These are phyloP conservation scores for Rhododendron vialii DNA, from an alignment of 148 eudicot genomes.

Conservation along the genomic window DNA sequence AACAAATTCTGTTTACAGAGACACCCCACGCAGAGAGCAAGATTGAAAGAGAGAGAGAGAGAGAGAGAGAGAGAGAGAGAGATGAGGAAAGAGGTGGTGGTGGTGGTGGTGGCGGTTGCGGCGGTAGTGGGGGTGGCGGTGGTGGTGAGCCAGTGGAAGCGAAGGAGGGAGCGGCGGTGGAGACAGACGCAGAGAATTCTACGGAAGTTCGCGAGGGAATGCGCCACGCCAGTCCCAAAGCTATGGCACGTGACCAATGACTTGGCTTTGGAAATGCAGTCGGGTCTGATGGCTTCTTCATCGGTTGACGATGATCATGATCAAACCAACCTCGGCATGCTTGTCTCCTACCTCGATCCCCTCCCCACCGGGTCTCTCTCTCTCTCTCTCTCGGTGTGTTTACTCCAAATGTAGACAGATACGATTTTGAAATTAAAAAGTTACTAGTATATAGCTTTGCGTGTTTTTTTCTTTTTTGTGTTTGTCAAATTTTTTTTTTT, in stretches of 20 bases:
- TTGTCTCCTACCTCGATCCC: conserved; percentile 32
- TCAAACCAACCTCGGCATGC: conserved; percentile 20
- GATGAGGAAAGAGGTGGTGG: conserved; percentile 16
- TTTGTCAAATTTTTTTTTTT: too few species aligned
- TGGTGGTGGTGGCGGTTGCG: conserved; percentile 15
- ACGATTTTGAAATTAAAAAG: too few species aligned
- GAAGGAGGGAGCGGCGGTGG: conserved; percentile 27
- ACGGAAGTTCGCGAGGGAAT: conserved; percentile 45
- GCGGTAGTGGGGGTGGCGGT: conserved; percentile 22
- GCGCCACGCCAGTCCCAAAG: conserved; percentile 46
- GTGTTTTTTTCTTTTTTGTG: too few species aligned
- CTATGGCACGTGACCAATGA: conserved; percentile 43
- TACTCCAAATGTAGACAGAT: neutral
- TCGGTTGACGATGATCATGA: neutral
- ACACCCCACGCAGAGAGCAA: neutral
- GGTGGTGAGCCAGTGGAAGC: conserved; percentile 23
- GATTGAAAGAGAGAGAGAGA: conserved; percentile 12
- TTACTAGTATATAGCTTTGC: too few species aligned
- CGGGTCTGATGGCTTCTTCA: neutral
- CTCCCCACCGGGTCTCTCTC: conserved; percentile 47
- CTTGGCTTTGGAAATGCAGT: conserved; percentile 35
- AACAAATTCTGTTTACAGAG: neutral
- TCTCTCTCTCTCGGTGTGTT: neutral
- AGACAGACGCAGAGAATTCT: conserved; percentile 32
- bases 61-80: conserved; percentile 9